phyloP scores from a whole-genome alignment of 2,329 filamentous ascomycete species.

The Gnomoniopsis sp. region DNA sequence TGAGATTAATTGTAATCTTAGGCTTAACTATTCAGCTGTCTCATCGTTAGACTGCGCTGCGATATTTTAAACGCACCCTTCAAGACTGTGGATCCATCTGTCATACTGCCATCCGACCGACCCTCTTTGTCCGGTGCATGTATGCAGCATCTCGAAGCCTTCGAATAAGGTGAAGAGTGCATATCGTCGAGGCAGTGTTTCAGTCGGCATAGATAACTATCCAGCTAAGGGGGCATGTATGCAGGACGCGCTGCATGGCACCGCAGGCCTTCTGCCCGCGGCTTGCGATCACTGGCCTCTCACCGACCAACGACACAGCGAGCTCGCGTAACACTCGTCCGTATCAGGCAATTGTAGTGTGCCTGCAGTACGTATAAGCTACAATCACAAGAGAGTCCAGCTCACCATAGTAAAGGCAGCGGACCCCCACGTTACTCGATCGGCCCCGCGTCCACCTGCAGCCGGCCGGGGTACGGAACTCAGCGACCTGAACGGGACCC shows the following conservation, averaged over 20 bases:
- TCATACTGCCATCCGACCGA: too few species aligned
- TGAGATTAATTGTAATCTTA: too few species aligned
- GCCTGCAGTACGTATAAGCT: background rate
- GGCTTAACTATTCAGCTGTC: too few species aligned
- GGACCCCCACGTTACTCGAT: slow-evolving; percentile 8
- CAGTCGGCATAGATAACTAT: background rate
- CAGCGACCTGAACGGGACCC: too few species aligned
- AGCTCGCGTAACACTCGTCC: slow-evolving; percentile 8
- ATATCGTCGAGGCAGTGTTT: background rate
- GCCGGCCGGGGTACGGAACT: background rate
- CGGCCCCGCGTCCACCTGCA: background rate
- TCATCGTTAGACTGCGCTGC: too few species aligned
- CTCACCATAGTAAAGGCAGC: background rate
- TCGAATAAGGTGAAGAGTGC: too few species aligned
- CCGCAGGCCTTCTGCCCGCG: background rate
- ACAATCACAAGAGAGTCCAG: background rate
- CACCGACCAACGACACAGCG: slow-evolving; percentile 6
- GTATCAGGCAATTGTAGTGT: slow-evolving; percentile 6
- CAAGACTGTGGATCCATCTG: too few species aligned
- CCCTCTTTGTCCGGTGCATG: too few species aligned
- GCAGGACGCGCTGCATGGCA: background rate
- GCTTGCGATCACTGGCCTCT: background rate
- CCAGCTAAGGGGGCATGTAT: background rate
- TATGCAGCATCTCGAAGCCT: too few species aligned
- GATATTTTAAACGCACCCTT: too few species aligned